Conservation (phyloP, 2,329 filamentous ascomycete genomes). For the Epichloe uncinata region DNA sequence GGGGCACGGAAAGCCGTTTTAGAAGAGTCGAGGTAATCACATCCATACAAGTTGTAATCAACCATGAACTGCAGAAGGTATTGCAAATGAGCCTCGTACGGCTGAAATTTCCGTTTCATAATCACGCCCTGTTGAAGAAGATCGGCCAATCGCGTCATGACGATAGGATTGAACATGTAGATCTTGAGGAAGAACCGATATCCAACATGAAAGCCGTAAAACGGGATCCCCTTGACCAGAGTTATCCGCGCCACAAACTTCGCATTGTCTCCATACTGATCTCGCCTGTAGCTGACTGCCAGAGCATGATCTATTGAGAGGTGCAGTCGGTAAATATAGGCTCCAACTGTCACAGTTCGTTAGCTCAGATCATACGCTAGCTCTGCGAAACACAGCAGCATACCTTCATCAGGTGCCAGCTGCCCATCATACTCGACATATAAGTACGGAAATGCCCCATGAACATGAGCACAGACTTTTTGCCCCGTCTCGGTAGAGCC, state of each 20-base stretch:
- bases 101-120: constrained; percentile 72
- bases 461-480: constrained; percentile 85
- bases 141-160: constrained; percentile 80
- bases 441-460: constrained; percentile 92
- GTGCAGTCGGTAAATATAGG: constrained; percentile 67
- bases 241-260: constrained; percentile 81
- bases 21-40: constrained; percentile 64
- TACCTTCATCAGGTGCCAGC: constrained; percentile 54
- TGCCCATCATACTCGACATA: constrained; percentile 74
- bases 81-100: constrained; percentile 87
- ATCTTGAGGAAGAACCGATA: constrained; percentile 88
- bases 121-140: constrained; percentile 79
- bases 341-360: constrained; percentile 40
- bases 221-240: constrained; percentile 83
- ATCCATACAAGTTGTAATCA: constrained; percentile 95
- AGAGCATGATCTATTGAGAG: constrained; percentile 84
- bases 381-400: constrained; percentile 18
- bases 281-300: constrained; percentile 69
- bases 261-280: constrained; percentile 52
- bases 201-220: constrained; percentile 91
- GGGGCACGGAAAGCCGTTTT: constrained; percentile 63
- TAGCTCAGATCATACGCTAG: constrained; percentile 2
- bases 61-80: constrained; percentile 95
- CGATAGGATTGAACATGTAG: constrained; percentile 76
- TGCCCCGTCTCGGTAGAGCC: constrained; percentile 89